Base-by-base conservation (phyloP, 257 asterid species). In the Oldenlandia corymbosa region DNA sequence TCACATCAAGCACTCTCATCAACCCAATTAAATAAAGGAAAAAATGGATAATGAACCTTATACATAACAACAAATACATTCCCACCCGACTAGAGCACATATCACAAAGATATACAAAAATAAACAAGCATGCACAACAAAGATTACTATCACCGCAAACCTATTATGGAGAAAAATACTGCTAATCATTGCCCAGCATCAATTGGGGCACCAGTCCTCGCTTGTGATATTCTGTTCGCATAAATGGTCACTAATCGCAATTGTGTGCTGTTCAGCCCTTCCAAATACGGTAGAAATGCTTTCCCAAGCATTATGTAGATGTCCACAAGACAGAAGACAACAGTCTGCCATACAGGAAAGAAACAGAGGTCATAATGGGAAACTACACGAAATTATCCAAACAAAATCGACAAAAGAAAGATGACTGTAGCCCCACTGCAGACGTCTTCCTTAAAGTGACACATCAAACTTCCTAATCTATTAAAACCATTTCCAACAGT, bases 201-300 rank as follows among this genome's bases (percentile, higher is more conserved):
- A 16, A 88, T 79, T 7, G 97, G 89, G 9, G 88, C 60, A 43
- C 99, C 99, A 0, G 91, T 87, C 82, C 99, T 81, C 31, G 99
- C 97, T 79, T 93, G 99, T 31, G 99, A 93, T 75, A 93, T 93
- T 75, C 99, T 80, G 80, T 90, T 93, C 2, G 99, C 99, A 34
- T 93, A 93, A 59, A 93, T 90, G 11, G 97, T 93, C 68, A 93
- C 99, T 81, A 93, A 67, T 26, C 97, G 80, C 45, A 87, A 75
- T 68, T 93, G 99, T 2, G 97, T 93, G 73, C 90, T 87, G 61
- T 87, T 93, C 28, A 93, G 88, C 41, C 95, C 97, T 66, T 90
- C 99, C 90, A 93, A 64, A 73, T 89, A 85, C 39, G 99, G 99
- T 79, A 89, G 75, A 71, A 93, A 93, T 60, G 90, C 86, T 81